These are phyloP conservation scores for Biscogniauxia mediterranea DNA, from an alignment of 2,329 filamentous ascomycete genomes.

Conservation along the genomic window DNA sequence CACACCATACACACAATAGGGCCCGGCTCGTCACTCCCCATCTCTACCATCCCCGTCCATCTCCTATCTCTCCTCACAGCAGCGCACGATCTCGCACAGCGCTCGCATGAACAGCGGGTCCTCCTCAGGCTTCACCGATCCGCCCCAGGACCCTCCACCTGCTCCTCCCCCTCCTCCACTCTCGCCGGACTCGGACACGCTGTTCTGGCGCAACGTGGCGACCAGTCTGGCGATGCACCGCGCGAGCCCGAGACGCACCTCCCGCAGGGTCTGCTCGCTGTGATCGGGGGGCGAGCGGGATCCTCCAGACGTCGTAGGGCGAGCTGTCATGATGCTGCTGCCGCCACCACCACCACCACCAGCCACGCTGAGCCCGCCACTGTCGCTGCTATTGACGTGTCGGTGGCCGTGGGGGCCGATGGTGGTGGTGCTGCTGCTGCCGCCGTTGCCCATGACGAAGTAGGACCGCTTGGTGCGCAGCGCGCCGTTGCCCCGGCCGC, in stretches of 20 bases:
- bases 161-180: conserved; percentile 7
- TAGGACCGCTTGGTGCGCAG: conserved; percentile 21
- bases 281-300: conserved; percentile 14
- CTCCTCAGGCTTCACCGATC: conserved; percentile 23
- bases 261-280: conserved; percentile 23
- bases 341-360: too few relatives aligned
- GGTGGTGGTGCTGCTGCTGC: conserved; percentile 8
- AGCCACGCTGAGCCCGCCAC: not conserved
- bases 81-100: conserved; percentile 42
- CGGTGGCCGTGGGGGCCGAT: conserved; percentile 8
- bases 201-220: conserved; percentile 40
- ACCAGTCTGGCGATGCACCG: conserved; percentile 52
- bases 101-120: conserved; percentile 40
- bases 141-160: conserved; percentile 6
- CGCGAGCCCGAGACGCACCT: conserved; percentile 49
- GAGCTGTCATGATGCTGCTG: not conserved
- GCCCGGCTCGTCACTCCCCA: not conserved
- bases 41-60: not conserved
- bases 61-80: conserved; percentile 35
- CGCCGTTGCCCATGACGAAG: conserved; percentile 6
- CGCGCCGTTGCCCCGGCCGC: conserved; percentile 15
- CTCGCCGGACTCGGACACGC: not conserved
- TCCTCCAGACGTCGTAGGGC: conserved; percentile 15
- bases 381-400: not conserved
- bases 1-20: too few relatives aligned